Evolutionary conservation across 139 green algal genomes (phyloP).

Genomic region (Raphidocelis subcapitata): DNA sequence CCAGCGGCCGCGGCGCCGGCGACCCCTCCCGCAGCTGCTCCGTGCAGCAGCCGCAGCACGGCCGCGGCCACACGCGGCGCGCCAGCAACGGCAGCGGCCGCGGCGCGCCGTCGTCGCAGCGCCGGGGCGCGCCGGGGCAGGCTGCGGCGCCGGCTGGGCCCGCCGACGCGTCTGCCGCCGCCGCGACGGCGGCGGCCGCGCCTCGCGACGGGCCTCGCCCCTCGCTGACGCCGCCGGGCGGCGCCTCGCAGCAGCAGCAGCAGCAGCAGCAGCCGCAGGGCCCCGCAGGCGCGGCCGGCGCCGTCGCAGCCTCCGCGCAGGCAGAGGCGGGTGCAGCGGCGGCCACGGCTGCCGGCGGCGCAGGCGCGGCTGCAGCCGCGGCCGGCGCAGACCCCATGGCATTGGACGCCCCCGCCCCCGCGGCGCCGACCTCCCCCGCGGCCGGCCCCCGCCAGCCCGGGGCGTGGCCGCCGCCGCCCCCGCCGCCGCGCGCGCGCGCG

Average conservation of each 20-base stretch:
- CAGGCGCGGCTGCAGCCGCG: neutral
- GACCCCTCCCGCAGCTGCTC: no score
- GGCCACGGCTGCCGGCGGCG: neutral
- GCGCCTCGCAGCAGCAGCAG: neutral
- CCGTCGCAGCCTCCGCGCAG: neutral
- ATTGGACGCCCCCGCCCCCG: conserved; percentile 1
- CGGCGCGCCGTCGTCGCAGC: no score
- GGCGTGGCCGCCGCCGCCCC: no score
- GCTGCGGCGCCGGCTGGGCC: conserved; percentile 1
- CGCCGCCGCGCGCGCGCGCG: no score
- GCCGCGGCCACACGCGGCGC: no score
- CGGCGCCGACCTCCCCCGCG: neutral
- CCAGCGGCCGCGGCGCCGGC: no score
- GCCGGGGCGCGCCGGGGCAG: neutral
- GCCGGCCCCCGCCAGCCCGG: no score
- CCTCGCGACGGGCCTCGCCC: neutral
- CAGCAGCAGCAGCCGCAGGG: neutral
- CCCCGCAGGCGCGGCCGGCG: neutral
- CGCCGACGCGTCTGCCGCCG: neutral
- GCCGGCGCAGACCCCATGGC: neutral
- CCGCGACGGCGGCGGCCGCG: neutral
- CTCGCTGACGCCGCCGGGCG: neutral
- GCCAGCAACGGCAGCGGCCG: no score
- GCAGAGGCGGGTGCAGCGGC: neutral
- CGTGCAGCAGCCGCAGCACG: no score